phyloP scores from a whole-genome alignment of 305 asterid genomes.

The Fraxinus xanthoxyloides region DNA sequence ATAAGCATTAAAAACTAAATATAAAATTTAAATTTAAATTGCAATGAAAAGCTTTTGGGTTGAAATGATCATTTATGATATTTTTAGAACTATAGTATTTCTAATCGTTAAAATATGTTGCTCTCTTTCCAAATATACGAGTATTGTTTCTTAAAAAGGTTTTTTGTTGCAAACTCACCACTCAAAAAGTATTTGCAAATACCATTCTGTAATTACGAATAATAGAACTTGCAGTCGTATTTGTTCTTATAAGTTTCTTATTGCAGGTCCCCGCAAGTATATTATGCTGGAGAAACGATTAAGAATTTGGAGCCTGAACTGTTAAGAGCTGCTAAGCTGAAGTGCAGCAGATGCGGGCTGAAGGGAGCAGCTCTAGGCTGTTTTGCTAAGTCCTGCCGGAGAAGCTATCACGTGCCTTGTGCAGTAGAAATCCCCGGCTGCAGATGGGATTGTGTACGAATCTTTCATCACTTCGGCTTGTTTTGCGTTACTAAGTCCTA shows the following conservation, averaged over 20 bases:
- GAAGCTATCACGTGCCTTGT: conserved; percentile 85
- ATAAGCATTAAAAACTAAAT: background rate
- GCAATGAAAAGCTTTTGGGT: background rate
- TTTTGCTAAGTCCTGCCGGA: conserved; percentile 73
- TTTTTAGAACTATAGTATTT: background rate
- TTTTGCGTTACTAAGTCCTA: conserved; percentile 5
- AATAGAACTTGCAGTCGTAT: background rate
- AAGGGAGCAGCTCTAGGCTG: conserved; percentile 99
- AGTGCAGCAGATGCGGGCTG: conserved; percentile 78
- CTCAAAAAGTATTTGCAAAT: background rate
- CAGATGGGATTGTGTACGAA: conserved; percentile 86
- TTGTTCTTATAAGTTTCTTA: background rate
- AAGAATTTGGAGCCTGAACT: conserved; percentile 80
- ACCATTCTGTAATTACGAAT: background rate
- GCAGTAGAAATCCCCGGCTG: conserved; percentile 64
- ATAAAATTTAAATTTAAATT: background rate
- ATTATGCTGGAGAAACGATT: conserved; percentile 58
- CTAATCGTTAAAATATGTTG: background rate
- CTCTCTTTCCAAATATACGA: conserved; percentile 5
- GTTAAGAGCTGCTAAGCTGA: conserved; percentile 87
- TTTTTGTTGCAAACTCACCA: background rate
- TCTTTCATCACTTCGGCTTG: background rate
- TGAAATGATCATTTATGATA: background rate
- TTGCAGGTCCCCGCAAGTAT: conserved; percentile 85
- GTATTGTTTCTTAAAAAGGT: conserved; percentile 26